Evolutionary conservation across 495 filamentous ascomycete genomes (phyloP).

Genomic region (Ascobolus immersus): DNA sequence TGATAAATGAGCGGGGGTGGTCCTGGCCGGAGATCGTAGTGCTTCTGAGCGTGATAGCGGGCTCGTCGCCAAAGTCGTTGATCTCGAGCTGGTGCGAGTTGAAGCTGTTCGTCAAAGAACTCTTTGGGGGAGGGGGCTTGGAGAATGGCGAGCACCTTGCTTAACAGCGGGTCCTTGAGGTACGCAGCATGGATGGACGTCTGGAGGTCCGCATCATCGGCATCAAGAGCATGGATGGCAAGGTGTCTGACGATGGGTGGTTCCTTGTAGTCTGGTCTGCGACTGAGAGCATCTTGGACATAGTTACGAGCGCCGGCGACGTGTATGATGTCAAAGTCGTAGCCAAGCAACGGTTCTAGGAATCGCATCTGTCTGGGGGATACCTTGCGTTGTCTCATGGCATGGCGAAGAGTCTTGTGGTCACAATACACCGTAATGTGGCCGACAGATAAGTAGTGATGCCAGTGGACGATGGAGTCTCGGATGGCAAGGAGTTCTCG

Average conservation of each 20-base stretch:
- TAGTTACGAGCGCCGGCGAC: not conserved
- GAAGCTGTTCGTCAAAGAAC: too few relatives aligned
- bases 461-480: conserved; percentile 1
- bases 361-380: not conserved
- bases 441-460: not conserved
- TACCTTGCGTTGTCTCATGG: not conserved
- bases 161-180: too few relatives aligned
- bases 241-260: not conserved
- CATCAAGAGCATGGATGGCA: too few relatives aligned
- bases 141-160: too few relatives aligned
- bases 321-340: not conserved
- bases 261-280: conserved; percentile 1
- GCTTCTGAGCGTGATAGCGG: too few relatives aligned
- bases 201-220: too few relatives aligned
- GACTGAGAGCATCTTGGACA: not conserved
- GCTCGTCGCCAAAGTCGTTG: not conserved
- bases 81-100: too few relatives aligned
- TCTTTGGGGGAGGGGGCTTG: too few relatives aligned
- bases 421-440: not conserved
- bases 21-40: too few relatives aligned
- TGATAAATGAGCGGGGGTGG: too few relatives aligned
- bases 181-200: too few relatives aligned
- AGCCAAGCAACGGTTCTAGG: not conserved
- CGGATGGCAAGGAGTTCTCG: conserved; percentile 1
- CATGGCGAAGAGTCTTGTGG: not conserved